Percentiles rank a stretch among this genome's conserved stretches.
phyloP scores from a whole-genome alignment of 176 grass and related monocot species.

The Triticum timopheevii region DNA sequence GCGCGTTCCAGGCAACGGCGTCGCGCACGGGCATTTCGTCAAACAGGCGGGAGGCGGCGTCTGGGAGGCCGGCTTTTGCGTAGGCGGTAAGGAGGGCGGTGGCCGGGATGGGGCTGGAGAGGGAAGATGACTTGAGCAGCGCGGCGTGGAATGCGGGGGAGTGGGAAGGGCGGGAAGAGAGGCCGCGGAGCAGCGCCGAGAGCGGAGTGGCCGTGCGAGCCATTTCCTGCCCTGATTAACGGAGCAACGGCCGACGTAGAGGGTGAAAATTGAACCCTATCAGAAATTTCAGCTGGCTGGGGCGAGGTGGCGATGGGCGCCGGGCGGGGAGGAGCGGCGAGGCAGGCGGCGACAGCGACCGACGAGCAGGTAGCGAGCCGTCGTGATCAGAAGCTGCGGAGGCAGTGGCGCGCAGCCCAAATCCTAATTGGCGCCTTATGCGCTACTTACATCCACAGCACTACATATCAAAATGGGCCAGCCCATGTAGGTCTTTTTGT shows the following conservation, averaged over 20 bases:
- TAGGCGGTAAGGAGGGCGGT: conserved; percentile 54
- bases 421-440: too few species aligned
- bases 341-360: neutral
- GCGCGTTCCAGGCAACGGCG: conserved; percentile 61
- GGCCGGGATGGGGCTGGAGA: conserved; percentile 36
- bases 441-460: too few species aligned
- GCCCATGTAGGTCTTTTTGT: too few species aligned
- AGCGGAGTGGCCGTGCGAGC: neutral
- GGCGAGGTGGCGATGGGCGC: neutral
- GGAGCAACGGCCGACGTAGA: neutral
- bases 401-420: too few species aligned
- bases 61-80: conserved; percentile 28
- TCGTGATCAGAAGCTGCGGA: neutral
- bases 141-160: neutral
- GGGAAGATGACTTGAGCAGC: conserved; percentile 47
- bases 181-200: conserved; percentile 22
- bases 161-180: conserved; percentile 20
- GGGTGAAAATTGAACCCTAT: neutral
- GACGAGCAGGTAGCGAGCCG: neutral
- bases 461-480: too few species aligned
- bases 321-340: too few species aligned
- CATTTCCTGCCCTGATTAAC: neutral
- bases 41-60: conserved; percentile 45
- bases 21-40: conserved; percentile 60
- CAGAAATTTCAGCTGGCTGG: neutral